A percentile compares a stretch with the other conserved stretches of the same genome.
phyloP scores from a whole-genome alignment of 163 green algal genomes.

The Prototheca cutis region DNA sequence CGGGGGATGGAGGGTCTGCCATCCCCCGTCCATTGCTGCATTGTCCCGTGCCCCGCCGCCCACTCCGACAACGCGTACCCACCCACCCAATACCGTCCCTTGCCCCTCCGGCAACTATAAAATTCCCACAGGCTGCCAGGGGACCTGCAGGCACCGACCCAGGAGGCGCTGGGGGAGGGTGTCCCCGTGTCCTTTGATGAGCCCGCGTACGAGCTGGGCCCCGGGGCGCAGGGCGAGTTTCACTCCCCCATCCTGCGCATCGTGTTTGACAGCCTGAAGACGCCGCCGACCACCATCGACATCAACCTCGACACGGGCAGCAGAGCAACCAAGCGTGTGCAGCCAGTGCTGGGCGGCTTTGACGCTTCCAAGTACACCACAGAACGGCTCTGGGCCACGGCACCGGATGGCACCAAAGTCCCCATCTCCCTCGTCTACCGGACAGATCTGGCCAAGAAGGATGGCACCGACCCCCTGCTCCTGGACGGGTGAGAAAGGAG shows the following conservation, averaged over 20 bases:
- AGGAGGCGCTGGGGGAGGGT: slow-evolving; percentile 23
- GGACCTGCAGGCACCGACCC: slow-evolving; percentile 6
- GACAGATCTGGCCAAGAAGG: slow-evolving; percentile 29
- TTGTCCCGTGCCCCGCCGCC: too few species aligned
- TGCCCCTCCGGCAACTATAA: neutral
- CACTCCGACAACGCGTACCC: neutral
- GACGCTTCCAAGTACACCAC: slow-evolving; percentile 60
- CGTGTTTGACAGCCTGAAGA: slow-evolving; percentile 58
- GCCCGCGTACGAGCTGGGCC: slow-evolving; percentile 52
- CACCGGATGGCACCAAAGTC: slow-evolving; percentile 58
- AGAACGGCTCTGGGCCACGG: slow-evolving; percentile 59
- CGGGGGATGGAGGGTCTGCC: neutral
- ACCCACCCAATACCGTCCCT: too few species aligned
- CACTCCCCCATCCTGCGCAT: slow-evolving; percentile 56
- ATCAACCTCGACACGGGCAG: slow-evolving; percentile 56
- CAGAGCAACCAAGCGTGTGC: slow-evolving; percentile 57
- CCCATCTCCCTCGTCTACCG: slow-evolving; percentile 66
- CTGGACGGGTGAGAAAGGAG: too few species aligned
- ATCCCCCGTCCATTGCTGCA: too few species aligned
- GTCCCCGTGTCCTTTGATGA: slow-evolving; percentile 60
- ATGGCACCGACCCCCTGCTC: slow-evolving; percentile 38
- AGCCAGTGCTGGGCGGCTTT: slow-evolving; percentile 72
- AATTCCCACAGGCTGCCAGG: slow-evolving; percentile 22
- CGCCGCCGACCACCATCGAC: slow-evolving; percentile 63
- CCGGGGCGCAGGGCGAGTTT: slow-evolving; percentile 34